Evolutionary conservation across 108 stramenopile species (phyloP).

Genomic region (Cyclotella distinguenda): DNA sequence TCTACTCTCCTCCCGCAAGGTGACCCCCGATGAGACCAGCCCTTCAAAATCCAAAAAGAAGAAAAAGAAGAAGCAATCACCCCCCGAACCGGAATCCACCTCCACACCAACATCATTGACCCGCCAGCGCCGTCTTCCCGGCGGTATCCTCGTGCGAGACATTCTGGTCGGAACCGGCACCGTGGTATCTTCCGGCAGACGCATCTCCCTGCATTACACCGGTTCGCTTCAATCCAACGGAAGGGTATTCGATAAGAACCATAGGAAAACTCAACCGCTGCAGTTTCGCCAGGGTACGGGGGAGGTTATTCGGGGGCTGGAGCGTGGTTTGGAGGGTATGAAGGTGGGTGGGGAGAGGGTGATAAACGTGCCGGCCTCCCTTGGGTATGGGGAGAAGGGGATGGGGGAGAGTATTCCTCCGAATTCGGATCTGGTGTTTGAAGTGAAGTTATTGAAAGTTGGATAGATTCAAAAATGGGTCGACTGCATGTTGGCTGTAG

Average conservation of each 20-base stretch:
- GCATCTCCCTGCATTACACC: constrained; percentile 48
- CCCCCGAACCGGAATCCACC: background rate
- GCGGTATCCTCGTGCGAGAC: constrained; percentile 49
- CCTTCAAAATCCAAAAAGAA: constrained; percentile 28
- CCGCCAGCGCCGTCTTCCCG: constrained; percentile 42
- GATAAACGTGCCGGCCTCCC: constrained; percentile 51
- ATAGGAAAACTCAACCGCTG: constrained; percentile 45
- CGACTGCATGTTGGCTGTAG: too few species aligned
- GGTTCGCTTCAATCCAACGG: constrained; percentile 44
- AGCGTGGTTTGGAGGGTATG: constrained; percentile 65
- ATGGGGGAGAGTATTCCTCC: constrained; percentile 42
- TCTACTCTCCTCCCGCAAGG: constrained; percentile 22
- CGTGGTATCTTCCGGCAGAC: constrained; percentile 41
- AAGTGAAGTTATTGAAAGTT: constrained; percentile 53
- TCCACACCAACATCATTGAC: constrained; percentile 42
- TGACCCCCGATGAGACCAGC: constrained; percentile 3
- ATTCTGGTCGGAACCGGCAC: constrained; percentile 50
- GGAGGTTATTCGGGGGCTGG: constrained; percentile 58
- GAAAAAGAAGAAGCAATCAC: constrained; percentile 16
- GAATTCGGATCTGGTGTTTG: constrained; percentile 50
- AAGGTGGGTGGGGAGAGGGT: constrained; percentile 52
- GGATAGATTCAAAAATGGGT: constrained; percentile 25
- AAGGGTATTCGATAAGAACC: constrained; percentile 55
- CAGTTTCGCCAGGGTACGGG: constrained; percentile 58
- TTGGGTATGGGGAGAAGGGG: constrained; percentile 55